phyloP scores from a whole-genome alignment of 164 flowering plant species.

The Stephania cephalantha region DNA sequence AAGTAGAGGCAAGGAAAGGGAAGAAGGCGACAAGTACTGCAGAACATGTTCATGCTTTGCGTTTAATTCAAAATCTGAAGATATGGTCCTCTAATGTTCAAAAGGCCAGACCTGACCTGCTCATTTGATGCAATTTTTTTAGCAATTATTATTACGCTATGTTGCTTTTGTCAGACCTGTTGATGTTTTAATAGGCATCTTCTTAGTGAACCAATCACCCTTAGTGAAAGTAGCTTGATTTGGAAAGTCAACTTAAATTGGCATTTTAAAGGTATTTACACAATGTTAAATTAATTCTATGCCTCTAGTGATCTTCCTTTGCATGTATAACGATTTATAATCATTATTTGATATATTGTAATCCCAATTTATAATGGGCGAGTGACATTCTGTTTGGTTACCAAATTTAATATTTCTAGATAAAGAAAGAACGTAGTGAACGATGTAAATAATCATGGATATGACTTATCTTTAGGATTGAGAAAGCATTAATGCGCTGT shows the following conservation, averaged over 20 bases:
- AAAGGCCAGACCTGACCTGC: no score
- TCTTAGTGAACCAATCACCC: background rate
- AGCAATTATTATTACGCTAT: no score
- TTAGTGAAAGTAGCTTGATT: background rate
- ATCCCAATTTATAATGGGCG: background rate
- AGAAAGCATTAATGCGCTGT: no score
- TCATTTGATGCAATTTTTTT: no score
- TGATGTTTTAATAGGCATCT: background rate
- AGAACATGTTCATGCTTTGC: no score
- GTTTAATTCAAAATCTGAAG: no score
- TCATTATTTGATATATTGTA: background rate
- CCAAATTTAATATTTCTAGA: background rate
- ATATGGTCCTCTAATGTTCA: no score
- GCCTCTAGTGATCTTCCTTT: background rate
- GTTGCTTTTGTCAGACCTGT: background rate
- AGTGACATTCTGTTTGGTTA: background rate
- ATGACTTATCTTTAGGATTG: no score
- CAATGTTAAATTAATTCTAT: no score
- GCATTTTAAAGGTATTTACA: background rate
- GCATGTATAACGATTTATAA: background rate
- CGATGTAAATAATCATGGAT: background rate
- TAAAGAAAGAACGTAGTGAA: background rate
- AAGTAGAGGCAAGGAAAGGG: no score
- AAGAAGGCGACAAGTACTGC: no score
- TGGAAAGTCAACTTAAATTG: background rate